Conservation (phyloP, 2,329 filamentous ascomycete species). For the Cordyceps farinosa region DNA sequence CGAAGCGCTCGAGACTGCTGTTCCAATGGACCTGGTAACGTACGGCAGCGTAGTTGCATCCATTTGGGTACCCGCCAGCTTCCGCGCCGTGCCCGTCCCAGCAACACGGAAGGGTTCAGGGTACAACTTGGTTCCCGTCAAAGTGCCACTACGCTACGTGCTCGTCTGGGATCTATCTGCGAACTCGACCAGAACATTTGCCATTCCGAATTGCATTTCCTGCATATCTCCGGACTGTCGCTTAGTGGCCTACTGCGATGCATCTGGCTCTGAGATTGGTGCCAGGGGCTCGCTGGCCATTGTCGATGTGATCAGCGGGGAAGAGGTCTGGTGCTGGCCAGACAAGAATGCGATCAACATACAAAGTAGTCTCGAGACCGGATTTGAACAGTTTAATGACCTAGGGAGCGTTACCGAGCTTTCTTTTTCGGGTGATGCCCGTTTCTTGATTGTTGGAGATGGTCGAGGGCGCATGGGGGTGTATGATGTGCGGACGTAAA, state of each 20-base stretch:
- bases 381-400: conserved; percentile 32
- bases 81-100: conserved; percentile 31
- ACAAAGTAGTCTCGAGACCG: conserved; percentile 23
- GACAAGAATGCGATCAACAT: conserved; percentile 29
- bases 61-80: conserved; percentile 39
- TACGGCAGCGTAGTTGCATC: conserved; percentile 39
- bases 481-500: conserved; percentile 32
- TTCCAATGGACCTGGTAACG: conserved; percentile 35
- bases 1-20: conserved; percentile 37
- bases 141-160: conserved; percentile 33
- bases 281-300: conserved; percentile 34
- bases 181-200: conserved; percentile 35
- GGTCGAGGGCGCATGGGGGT: conserved; percentile 33
- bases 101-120: conserved; percentile 25
- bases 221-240: conserved; percentile 41
- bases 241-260: conserved; percentile 39
- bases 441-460: conserved; percentile 35
- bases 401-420: conserved; percentile 36
- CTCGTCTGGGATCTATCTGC: conserved; percentile 39
- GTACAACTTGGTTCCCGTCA: conserved; percentile 33
- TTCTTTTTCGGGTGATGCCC: conserved; percentile 36
- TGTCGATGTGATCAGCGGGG: conserved; percentile 36
- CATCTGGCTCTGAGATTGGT: conserved; percentile 31
- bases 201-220: conserved; percentile 37
- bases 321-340: conserved; percentile 38